These are phyloP conservation scores for Termitomyces sp. DNA, from an alignment of 768 basidiomycete genomes.

Conservation along the genomic window DNA sequence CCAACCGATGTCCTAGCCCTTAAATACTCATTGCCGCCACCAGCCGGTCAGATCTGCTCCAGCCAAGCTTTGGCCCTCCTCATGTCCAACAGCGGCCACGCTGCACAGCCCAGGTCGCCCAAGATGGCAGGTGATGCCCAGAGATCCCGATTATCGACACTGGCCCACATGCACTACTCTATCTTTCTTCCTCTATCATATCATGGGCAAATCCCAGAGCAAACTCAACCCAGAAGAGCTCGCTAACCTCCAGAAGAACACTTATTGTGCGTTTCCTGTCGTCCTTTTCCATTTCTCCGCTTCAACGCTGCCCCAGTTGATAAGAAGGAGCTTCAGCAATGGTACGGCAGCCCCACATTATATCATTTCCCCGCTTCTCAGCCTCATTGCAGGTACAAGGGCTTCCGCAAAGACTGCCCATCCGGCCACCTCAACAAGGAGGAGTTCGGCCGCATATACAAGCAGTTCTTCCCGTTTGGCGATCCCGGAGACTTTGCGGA, in stretches of 20 bases:
- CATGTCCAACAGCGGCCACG: constrained; percentile 25
- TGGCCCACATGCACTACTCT: constrained; percentile 10
- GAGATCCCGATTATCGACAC: constrained; percentile 16
- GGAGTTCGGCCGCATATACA: constrained; percentile 97
- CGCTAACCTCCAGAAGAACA: constrained; percentile 94
- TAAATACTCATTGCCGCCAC: constrained; percentile 21
- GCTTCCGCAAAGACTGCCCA: constrained; percentile 98
- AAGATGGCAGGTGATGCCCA: constrained; percentile 24
- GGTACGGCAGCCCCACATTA: constrained; percentile 42
- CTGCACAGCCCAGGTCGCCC: constrained; percentile 22
- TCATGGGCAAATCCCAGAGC: constrained; percentile 96
- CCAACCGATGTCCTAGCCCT: constrained; percentile 9
- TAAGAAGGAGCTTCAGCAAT: constrained; percentile 96
- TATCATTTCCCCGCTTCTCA: constrained; percentile 9
- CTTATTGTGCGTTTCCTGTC: constrained; percentile 71
- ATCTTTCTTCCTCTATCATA: constrained; percentile 28
- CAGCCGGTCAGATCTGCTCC: constrained; percentile 20
- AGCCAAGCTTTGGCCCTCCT: constrained; percentile 18
- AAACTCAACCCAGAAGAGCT: constrained; percentile 95
- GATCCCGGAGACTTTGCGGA: constrained; percentile 96
- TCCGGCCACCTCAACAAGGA: constrained; percentile 94
- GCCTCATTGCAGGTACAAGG: constrained; percentile 81
- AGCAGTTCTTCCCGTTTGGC: constrained; percentile 99
- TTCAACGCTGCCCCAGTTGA: constrained; percentile 59
- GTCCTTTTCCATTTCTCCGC: constrained; percentile 12